These are phyloP conservation scores for Leucocoprinus sp. DNA, from an alignment of 768 basidiomycete genomes.

Conservation along the genomic window DNA sequence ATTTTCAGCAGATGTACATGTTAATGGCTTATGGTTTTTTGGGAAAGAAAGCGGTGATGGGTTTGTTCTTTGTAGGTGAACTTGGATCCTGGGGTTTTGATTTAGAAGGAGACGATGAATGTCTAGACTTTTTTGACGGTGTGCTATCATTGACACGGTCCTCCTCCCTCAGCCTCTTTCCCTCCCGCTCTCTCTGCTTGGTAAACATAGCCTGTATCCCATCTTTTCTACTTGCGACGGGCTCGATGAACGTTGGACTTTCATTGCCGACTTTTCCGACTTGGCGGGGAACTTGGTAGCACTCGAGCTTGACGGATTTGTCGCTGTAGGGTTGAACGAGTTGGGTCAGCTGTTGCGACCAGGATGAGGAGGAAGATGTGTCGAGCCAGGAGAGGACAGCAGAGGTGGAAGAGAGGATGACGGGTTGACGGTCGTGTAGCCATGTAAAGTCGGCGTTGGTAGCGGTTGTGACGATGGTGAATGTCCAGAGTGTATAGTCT, in stretches of 20 bases:
- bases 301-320: slow-evolving; percentile 45
- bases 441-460: slow-evolving; percentile 64
- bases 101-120: background rate
- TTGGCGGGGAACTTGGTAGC: slow-evolving; percentile 84
- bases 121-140: too few relatives aligned
- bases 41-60: slow-evolving; percentile 8
- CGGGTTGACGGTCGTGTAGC: slow-evolving; percentile 89
- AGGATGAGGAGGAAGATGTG: slow-evolving; percentile 41
- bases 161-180: background rate
- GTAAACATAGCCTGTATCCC: slow-evolving; percentile 81
- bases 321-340: slow-evolving; percentile 58
- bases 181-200: slow-evolving; percentile 36
- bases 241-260: slow-evolving; percentile 74
- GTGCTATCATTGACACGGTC: too few relatives aligned
- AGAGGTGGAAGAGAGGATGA: slow-evolving; percentile 57
- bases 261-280: slow-evolving; percentile 87
- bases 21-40: background rate
- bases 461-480: slow-evolving; percentile 83
- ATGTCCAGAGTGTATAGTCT: slow-evolving; percentile 67
- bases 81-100: background rate
- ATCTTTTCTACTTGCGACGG: slow-evolving; percentile 70
- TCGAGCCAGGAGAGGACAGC: slow-evolving; percentile 76
- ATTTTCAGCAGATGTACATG: background rate
- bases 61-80: slow-evolving; percentile 8
- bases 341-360: slow-evolving; percentile 51